Evolutionary conservation across 1,284 basidiomycete genomes (phyloP).

Genomic region (Cryptococcus floricola): DNA sequence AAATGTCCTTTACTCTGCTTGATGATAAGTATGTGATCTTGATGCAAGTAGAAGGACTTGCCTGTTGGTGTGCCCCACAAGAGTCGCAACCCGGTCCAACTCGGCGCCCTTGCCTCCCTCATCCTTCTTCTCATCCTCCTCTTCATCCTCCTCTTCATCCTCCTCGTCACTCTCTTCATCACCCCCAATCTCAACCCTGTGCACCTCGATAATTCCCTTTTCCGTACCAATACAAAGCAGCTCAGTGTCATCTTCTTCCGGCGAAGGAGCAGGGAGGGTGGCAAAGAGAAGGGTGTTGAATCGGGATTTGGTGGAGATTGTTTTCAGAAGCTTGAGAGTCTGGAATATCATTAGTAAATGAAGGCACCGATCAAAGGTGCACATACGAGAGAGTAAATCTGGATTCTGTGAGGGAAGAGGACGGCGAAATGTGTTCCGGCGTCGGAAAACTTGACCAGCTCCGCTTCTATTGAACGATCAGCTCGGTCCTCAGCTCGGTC

Average conservation of each 20-base stretch:
- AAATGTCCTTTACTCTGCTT: constrained; percentile 44
- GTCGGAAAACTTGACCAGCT: constrained; percentile 76
- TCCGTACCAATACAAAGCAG: constrained; percentile 76
- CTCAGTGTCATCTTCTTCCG: constrained; percentile 49
- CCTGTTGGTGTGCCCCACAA: constrained; percentile 46
- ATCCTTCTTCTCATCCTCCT: constrained; percentile 22
- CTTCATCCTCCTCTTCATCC: constrained; percentile 24
- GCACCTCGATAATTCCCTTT: constrained; percentile 75
- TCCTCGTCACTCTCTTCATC: constrained; percentile 26
- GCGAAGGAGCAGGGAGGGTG: constrained; percentile 47
- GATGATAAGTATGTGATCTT: constrained; percentile 1
- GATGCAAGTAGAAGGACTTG: constrained; percentile 12
- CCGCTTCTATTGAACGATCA: constrained; percentile 58
- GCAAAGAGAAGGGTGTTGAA: constrained; percentile 76
- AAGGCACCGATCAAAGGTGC: neutral
- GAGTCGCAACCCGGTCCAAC: constrained; percentile 33
- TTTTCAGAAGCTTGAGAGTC: constrained; percentile 68
- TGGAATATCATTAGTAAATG: constrained; percentile 33
- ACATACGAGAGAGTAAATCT: constrained; percentile 73
- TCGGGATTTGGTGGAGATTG: constrained; percentile 68
- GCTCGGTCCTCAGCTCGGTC: too few relatives aligned
- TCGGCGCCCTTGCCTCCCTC: constrained; percentile 26
- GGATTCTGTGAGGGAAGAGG: constrained; percentile 69
- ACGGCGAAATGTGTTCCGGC: constrained; percentile 73
- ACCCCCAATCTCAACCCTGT: constrained; percentile 49